Evolutionary conservation across 225 moss, liverwort and hornwort genomes (phyloP), one percentile per base, ranked within the genome.

Genomic region (Thuidium tamariscinum): DNA sequence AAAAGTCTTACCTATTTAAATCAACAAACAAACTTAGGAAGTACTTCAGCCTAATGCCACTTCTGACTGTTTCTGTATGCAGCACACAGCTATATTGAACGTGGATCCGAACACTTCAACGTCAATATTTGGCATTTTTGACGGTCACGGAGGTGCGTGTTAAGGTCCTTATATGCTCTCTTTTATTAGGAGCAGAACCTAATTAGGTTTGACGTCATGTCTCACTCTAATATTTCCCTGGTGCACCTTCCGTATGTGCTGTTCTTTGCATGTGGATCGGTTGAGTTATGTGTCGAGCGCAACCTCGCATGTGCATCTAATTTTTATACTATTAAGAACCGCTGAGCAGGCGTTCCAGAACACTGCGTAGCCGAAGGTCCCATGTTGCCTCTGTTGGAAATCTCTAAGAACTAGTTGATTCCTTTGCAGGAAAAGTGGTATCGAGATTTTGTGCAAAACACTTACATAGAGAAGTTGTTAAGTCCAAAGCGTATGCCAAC

Each of bases 51-150:
- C 36, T 36, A 76, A 76, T 54, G 76, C 25, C 44, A 57, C 77
- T 81, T 64, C 34, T 81, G 64, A 49, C 56, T 78, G 65, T 87
- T 55, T 89, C 55, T 80, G 21, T 80, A 37, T 88, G 88, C 92
- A 93, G 93, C 90, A 93, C 73, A 92, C 92, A 32, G 92, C 93
- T 77, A 93, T 92, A 90, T 86, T 93, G 93, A 86, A 93, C 83
- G 88, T 93, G 92, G 93, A 93, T 80, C 88, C 78, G 76, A 89
- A 85, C 76, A 92, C 93, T 27, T 90, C 93, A 67, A 92, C 92
- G 51, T 92, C 93, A 80, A 92, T 93, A 81, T 93, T 93, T 84
- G 93, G 93, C 82, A 90, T 93, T 74, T 93, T 88, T 88, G 93
- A 93, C 77, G 93, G 93, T 85, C 93, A 93, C 87, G 92, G 92